Percentiles rank a stretch among this genome's conserved stretches.
These are phyloP conservation scores for Talaromyces sp. DNA, from an alignment of 2,329 filamentous ascomycete genomes.

Conservation along the genomic window DNA sequence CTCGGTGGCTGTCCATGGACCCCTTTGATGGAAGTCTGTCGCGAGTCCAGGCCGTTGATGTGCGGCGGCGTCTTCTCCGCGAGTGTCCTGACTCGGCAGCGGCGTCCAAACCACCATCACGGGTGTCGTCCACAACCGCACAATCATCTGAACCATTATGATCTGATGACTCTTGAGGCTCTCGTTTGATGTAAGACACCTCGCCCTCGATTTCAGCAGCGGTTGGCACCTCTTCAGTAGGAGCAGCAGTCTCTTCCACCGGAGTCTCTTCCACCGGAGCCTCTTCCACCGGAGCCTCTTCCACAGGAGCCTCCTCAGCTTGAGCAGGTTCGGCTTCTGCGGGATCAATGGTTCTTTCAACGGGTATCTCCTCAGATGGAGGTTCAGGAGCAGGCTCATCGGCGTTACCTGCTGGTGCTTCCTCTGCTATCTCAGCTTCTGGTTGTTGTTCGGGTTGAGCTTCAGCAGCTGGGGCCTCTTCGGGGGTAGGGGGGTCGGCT, in stretches of 20 bases:
- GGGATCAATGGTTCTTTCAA: not conserved
- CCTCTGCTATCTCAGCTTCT: slow-evolving; percentile 13
- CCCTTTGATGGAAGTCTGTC: slow-evolving; percentile 32
- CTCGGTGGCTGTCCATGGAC: slow-evolving; percentile 18
- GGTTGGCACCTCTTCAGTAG: slow-evolving; percentile 5
- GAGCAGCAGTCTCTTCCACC: slow-evolving; percentile 11
- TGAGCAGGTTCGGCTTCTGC: slow-evolving; percentile 2
- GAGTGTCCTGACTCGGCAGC: slow-evolving; percentile 13
- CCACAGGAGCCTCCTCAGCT: slow-evolving; percentile 13
- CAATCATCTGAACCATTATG: slow-evolving; percentile 3
- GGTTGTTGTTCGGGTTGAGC: slow-evolving; percentile 1
- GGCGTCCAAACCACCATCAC: slow-evolving; percentile 6
- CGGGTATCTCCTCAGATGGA: slow-evolving; percentile 11
- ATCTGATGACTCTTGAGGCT: slow-evolving; percentile 4
- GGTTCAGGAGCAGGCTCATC: slow-evolving; percentile 13
- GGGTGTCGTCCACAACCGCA: slow-evolving; percentile 13
- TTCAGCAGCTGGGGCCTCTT: slow-evolving; percentile 16
- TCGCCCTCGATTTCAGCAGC: slow-evolving; percentile 10
- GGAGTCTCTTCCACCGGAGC: slow-evolving; percentile 16
- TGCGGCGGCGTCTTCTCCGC: slow-evolving; percentile 25
- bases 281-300: slow-evolving; percentile 15
- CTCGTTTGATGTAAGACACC: slow-evolving; percentile 2
- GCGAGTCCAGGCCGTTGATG: slow-evolving; percentile 20
- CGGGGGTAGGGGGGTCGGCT: slow-evolving; percentile 8
- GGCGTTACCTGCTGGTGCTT: slow-evolving; percentile 9